Evolutionary conservation across 345 rosid species (phyloP), one percentile per base, ranked within the genome.

Genomic region (Salix brachista): DNA sequence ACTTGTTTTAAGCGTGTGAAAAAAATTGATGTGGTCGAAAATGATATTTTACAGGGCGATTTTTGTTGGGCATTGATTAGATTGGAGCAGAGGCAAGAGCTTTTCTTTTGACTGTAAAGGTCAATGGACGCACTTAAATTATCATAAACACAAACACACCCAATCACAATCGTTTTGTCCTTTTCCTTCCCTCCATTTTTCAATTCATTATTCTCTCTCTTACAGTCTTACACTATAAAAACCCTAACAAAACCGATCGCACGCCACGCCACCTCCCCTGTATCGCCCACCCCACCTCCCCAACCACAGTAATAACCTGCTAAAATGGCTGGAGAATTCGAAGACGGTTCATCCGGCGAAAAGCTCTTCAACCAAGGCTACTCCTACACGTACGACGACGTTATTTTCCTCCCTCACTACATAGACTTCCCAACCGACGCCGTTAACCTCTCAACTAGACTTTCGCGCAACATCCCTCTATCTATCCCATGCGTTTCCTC

Each of bases 331-430:
- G 30, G 23, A 8, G 79, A 71, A 68, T 32, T 80, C 13, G 91
- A 88, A 4, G 99, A 95, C 83, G 99, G 99, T 0, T 90, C 83
- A 71, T 5, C 90, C 0, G 90, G 96, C 5, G 80, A 82, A 25
- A 89, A 83, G 80, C 90, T 93, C 60, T 95, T 95, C 86, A 56
- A 73, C 60, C 94, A 83, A 74, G 99, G 99, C 23, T 90, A 85
- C 86, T 93, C 99, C 8, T 93, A 89, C 87, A 93, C 97, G 18
- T 95, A 95, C 76, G 96, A 93, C 65, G 99, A 95, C 79, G 91
- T 91, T 65, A 93, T 95, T 54, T 90, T 90, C 72, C 98, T 93
- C 61, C 99, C 99, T 34, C 91, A 92, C 78, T 93, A 85, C 86
- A 95, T 95, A 76, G 97, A 92, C 83, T 93, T 95, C 89, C 91